Base-by-base conservation (phyloP, 2,329 filamentous ascomycete genomes). In the Microsporum canis region DNA sequence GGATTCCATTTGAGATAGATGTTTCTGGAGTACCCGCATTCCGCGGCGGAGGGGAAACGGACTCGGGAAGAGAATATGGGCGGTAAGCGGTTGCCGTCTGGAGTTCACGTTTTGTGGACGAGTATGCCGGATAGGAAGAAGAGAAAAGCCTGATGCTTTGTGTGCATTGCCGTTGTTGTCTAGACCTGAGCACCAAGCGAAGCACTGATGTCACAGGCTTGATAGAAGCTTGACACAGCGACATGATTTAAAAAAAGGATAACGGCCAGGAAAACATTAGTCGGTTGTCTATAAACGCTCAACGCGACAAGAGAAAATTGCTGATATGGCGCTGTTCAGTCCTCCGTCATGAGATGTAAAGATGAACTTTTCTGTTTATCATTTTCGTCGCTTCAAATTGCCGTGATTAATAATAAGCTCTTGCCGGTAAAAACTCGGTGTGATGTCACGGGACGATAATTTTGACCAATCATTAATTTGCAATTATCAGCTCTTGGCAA, bases 61-160 rank as follows among this genome's bases (percentile, higher is more conserved):
- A 76, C 0, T 79, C 73, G 14, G 80, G 77, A n/a, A 88, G 72
- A 1, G 78, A 77, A 62, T 84, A 80, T 23, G 85, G 84, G 61
- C 81, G 82, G 67, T 86, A 85, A 56, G 83, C 82, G 17, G 83
- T 85, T 36, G 82, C 83, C 10, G 85, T 87, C 71, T 86, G 84
- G 70, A 88, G 80, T 64, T 82, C 81, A 58, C 83, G 77, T 68
- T 82, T 83, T 7, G 79, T 80, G n/a, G 79, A 80, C 33, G 76
- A 74, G 29, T 75, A 70, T 12, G 71, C 62, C 29, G 71, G 71
- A 59, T 73, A 73, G 27, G 72, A 70, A 5, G 78, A 80, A 14
- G 79, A 80, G 70, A 82, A 81, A 36, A 71, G 70, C 57, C 79
- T 76, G 58, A 76, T 66, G 10, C 71, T 68, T 60, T 76, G 73